phyloP scores from a whole-genome alignment of 78 protist genomes.

The Goniomonas avonlea region DNA sequence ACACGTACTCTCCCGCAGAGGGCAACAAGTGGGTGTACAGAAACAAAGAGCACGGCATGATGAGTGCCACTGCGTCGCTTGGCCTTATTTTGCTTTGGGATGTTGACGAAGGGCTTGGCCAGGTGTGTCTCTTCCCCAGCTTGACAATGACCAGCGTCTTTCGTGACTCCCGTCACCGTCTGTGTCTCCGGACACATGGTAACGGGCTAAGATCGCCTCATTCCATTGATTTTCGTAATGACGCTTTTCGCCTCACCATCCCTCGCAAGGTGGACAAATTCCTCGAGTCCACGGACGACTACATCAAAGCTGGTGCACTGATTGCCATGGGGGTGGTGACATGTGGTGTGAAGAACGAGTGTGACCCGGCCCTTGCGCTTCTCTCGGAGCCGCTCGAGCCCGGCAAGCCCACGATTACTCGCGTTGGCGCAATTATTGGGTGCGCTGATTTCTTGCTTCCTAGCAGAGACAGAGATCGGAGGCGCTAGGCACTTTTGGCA shows the following conservation, averaged over 20 bases:
- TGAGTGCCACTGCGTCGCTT: slow-evolving; percentile 89
- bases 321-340: slow-evolving; percentile 80
- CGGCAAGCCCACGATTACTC: background rate
- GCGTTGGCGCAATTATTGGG: slow-evolving; percentile 44
- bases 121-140: background rate
- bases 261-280: slow-evolving; percentile 75
- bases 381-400: slow-evolving; percentile 43
- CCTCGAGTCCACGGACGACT: slow-evolving; percentile 56
- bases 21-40: slow-evolving; percentile 87
- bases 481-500: no score
- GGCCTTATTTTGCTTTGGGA: slow-evolving; percentile 93
- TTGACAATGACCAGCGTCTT: background rate
- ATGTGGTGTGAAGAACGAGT: slow-evolving; percentile 67
- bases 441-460: background rate
- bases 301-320: slow-evolving; percentile 90
- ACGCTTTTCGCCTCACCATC: no score
- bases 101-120: slow-evolving; percentile 76
- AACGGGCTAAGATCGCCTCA: background rate
- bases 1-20: no score
- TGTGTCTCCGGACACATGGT: slow-evolving; percentile 20
- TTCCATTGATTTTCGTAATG: no score
- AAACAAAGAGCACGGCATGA: slow-evolving; percentile 86
- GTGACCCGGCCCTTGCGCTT: slow-evolving; percentile 84
- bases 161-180: background rate
- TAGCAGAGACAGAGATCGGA: no score